phyloP scores from a whole-genome alignment of 2,329 filamentous ascomycete genomes.

The Escovopsis sp. region DNA sequence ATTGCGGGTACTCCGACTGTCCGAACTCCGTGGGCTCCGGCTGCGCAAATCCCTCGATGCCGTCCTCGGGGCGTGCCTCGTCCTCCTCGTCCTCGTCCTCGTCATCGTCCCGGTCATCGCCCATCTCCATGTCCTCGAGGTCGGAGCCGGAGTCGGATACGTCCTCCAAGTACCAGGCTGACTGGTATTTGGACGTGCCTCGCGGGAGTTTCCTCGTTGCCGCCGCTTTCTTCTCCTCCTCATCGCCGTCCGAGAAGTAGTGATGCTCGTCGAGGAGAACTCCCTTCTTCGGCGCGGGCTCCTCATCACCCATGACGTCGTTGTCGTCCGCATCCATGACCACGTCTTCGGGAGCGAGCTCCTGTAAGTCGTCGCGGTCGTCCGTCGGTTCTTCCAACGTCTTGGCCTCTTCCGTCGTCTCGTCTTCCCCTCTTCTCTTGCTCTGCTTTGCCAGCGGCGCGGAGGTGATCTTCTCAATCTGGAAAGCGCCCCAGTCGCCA shows the following conservation, averaged over 20 bases:
- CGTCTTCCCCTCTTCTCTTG: constrained; percentile 24
- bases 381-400: constrained; percentile 57
- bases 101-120: constrained; percentile 42
- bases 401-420: constrained; percentile 25
- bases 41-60: constrained; percentile 52
- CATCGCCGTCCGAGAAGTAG: constrained; percentile 86
- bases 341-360: constrained; percentile 74
- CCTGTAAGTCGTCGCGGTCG: constrained; percentile 69
- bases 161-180: constrained; percentile 79
- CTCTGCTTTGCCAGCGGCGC: constrained; percentile 50
- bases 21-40: constrained; percentile 60
- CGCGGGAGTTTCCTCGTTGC: constrained; percentile 64
- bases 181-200: constrained; percentile 87
- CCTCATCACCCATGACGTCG: constrained; percentile 11
- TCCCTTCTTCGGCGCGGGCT: constrained; percentile 51
- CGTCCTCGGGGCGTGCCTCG: constrained; percentile 63
- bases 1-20: constrained; percentile 82
- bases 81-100: constrained; percentile 34
- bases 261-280: constrained; percentile 93
- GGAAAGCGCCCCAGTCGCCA: constrained; percentile 86
- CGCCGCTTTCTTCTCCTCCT: constrained; percentile 29
- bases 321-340: constrained; percentile 52
- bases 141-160: constrained; percentile 78
- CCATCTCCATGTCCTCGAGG: constrained; percentile 48
- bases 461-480: constrained; percentile 75